These are phyloP conservation scores for Kwoniella pini DNA, from an alignment of 768 basidiomycete species.

Conservation along the genomic window DNA sequence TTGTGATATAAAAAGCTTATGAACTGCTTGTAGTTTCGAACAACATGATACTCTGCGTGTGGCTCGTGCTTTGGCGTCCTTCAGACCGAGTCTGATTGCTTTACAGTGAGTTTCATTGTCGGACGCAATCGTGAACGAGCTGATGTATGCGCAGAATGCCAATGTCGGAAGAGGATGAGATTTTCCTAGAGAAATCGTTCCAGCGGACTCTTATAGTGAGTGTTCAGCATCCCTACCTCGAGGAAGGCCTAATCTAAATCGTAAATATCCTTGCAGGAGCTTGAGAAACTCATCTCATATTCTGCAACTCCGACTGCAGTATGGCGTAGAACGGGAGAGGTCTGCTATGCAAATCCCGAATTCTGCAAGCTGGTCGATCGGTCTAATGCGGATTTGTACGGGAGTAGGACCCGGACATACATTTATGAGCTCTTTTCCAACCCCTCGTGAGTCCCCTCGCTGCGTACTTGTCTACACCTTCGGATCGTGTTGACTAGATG, in stretches of 20 bases:
- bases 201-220: slow-evolving; percentile 85
- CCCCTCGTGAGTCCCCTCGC: slow-evolving; percentile 84
- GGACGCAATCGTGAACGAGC: background rate
- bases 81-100: slow-evolving; percentile 94
- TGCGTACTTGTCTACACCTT: background rate
- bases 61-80: slow-evolving; percentile 89
- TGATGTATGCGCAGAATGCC: slow-evolving; percentile 66
- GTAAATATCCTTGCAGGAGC: slow-evolving; percentile 64
- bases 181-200: slow-evolving; percentile 94
- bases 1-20: too few species aligned
- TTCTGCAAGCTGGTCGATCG: slow-evolving; percentile 93
- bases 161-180: slow-evolving; percentile 89
- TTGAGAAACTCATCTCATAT: slow-evolving; percentile 94
- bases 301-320: slow-evolving; percentile 96
- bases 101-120: slow-evolving; percentile 61
- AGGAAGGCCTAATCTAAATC: background rate
- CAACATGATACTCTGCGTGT: slow-evolving; percentile 94
- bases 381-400: slow-evolving; percentile 77
- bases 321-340: slow-evolving; percentile 97
- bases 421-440: slow-evolving; percentile 81
- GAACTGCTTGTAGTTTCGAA: slow-evolving; percentile 69
- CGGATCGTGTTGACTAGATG: background rate
- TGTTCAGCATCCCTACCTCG: slow-evolving; percentile 10
- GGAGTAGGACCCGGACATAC: slow-evolving; percentile 64
- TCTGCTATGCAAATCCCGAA: slow-evolving; percentile 93